Percentiles rank a stretch among this genome's conserved stretches.
Evolutionary conservation across 2,329 filamentous ascomycete species (phyloP).

Genomic region (Dactylonectria macrodidyma): DNA sequence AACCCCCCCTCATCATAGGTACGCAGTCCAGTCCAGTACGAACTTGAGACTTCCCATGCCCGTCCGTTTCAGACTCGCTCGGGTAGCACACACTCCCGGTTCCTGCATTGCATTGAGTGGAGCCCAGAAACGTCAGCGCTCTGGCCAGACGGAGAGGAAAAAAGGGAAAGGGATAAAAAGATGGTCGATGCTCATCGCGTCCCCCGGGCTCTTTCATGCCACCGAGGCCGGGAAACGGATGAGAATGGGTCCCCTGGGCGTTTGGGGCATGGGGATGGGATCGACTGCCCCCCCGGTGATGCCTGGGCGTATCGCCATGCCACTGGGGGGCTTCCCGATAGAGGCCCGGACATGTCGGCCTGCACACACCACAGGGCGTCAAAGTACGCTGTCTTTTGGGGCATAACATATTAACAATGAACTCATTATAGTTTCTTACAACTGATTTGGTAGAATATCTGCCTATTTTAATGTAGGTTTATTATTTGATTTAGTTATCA

Average conservation of each 20-base stretch:
- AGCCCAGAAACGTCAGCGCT: constrained; percentile 30
- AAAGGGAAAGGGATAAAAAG: background rate
- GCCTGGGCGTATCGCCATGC: background rate
- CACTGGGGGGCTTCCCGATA: background rate
- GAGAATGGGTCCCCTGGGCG: background rate
- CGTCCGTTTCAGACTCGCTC: constrained; percentile 22
- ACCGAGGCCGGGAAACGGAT: background rate
- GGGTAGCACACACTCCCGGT: constrained; percentile 1
- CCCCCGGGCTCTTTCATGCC: constrained; percentile 1
- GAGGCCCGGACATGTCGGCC: too few relatives aligned
- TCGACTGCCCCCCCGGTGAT: background rate
- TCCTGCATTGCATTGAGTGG: constrained; percentile 20
- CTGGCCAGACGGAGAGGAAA: constrained; percentile 3
- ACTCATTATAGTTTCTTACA: too few relatives aligned
- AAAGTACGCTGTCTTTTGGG: too few relatives aligned
- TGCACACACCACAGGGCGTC: too few relatives aligned
- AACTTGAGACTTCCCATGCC: constrained; percentile 1
- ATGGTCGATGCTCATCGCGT: background rate
- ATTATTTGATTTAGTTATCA: too few relatives aligned
- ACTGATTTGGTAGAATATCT: too few relatives aligned
- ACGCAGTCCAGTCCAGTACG: constrained; percentile 1
- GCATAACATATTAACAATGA: too few relatives aligned
- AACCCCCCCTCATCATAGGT: background rate
- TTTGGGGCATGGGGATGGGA: background rate
- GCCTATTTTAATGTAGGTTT: too few relatives aligned